Evolutionary conservation across 1,139 yeast species (phyloP).

Genomic region (Pichia sp.): DNA sequence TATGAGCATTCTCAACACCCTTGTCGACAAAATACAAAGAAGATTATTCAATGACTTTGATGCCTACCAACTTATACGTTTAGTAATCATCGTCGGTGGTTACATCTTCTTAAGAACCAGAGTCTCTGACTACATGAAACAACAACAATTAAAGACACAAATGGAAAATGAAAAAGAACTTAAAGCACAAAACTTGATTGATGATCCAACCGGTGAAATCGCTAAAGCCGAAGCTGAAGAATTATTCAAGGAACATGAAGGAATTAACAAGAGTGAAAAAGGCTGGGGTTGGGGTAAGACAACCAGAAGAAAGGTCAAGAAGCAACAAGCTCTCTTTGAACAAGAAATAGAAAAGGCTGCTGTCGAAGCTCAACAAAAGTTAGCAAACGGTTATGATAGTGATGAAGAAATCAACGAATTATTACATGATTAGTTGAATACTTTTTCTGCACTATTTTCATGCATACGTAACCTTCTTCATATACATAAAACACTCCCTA

Average conservation of each 20-base stretch:
- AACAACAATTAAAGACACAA: conserved; percentile 51
- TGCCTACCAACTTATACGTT: conserved; percentile 36
- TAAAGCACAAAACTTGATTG: conserved; percentile 37
- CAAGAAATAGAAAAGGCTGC: conserved; percentile 37
- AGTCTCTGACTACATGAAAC: conserved; percentile 42
- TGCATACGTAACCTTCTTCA: too few species aligned
- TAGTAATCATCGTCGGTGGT: conserved; percentile 45
- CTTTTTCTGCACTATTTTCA: too few species aligned
- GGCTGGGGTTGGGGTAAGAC: conserved; percentile 79
- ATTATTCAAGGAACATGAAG: conserved; percentile 7
- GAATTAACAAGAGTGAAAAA: conserved; percentile 33
- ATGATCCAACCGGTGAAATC: conserved; percentile 16
- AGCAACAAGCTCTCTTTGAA: conserved; percentile 53
- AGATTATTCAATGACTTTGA: conserved; percentile 32
- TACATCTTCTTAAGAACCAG: conserved; percentile 43
- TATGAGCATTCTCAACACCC: conserved; percentile 5
- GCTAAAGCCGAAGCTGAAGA: conserved; percentile 22
- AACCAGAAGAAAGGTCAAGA: conserved; percentile 58
- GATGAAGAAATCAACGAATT: conserved; percentile 68
- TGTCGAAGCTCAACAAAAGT: conserved; percentile 33
- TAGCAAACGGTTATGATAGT: conserved; percentile 48
- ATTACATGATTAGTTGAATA: conserved; percentile 43
- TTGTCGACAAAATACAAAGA: conserved; percentile 19
- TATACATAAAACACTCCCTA: not conserved
- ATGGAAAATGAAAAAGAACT: conserved; percentile 47